Percentiles rank a stretch among this genome's conserved stretches.
Conservation (phyloP, 164 flowering plant genomes). For the Umbellularia californica region DNA sequence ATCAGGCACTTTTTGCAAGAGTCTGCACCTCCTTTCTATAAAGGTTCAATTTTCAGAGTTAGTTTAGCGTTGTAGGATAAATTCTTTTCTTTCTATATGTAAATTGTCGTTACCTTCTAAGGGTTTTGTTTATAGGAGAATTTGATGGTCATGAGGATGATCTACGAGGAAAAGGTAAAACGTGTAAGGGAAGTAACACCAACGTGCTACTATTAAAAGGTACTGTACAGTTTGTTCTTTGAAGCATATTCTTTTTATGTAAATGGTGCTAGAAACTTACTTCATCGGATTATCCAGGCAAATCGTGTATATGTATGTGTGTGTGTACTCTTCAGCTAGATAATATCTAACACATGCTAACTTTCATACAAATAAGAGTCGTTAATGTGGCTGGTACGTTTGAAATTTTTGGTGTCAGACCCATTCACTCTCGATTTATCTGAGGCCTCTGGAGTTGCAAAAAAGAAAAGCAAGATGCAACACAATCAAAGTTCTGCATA, state of each 20-base stretch:
- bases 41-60: slow-evolving; percentile 33
- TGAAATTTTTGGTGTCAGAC: slow-evolving; percentile 11
- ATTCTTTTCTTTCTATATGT: slow-evolving; percentile 1
- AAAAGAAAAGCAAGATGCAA: slow-evolving; percentile 23
- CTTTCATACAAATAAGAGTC: not conserved
- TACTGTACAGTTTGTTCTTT: slow-evolving; percentile 6
- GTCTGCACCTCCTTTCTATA: slow-evolving; percentile 10
- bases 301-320: not conserved
- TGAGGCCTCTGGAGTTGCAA: slow-evolving; percentile 16
- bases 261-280: not conserved
- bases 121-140: slow-evolving; percentile 10
- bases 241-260: slow-evolving; percentile 1
- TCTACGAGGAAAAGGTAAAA: slow-evolving; percentile 16
- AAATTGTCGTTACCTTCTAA: slow-evolving; percentile 3
- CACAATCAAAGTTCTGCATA: slow-evolving; percentile 11
- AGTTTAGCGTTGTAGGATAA: not conserved
- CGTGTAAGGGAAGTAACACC: slow-evolving; percentile 20
- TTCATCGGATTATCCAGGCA: not conserved
- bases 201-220: slow-evolving; percentile 18
- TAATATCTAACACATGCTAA: not conserved
- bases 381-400: not conserved
- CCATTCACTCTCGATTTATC: slow-evolving; percentile 23
- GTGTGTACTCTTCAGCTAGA: no score
- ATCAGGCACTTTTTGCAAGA: slow-evolving; percentile 47
- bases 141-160: slow-evolving; percentile 12